Base-by-base conservation (phyloP, 208 protist species). In the Acanthamoeba quina region DNA sequence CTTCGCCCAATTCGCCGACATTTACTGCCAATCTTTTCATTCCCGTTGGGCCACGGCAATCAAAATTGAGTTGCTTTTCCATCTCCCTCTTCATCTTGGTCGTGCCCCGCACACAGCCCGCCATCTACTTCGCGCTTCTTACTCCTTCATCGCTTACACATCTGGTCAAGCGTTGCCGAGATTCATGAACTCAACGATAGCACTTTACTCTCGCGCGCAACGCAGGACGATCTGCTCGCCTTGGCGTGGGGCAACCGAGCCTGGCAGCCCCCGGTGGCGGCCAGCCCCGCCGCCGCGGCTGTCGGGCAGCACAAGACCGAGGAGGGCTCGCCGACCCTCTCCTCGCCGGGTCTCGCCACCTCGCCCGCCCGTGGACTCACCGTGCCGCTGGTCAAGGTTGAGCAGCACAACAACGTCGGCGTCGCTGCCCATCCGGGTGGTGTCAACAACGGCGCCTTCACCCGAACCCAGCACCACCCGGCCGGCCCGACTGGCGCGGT, bases 171-270 rank as follows among this genome's bases (percentile, higher is more conserved):
- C 1, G 37, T 41, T 41, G 37, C 37, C 1, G 3, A 41, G 37
- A 41, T 41, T 41, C 37, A 41, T 41, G 37, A 41, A 41, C 37
- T 41, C 29, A 26, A 13, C 19, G 15, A 17, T 80, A 15, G 37
- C 37, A 37, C 34, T 37, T 37, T 49, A 52, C 17, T 13, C 34
- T 41, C 41, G 54, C 11, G 1, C 72, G 9, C 44, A 11, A 49
- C 29, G 26, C 41, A 80, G 72, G 72, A 80, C 72, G 72, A 49
- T 11, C 41, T 80, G 72, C 72, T 80, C 17, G 72, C 72, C 72
- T 52, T 80, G 72, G 72, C 72, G 17, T 80, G 29, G 72, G 72
- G 72, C 72, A 80, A 80, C 41, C 29, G 72, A 31, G 72, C 41
- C 15, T 80, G 72, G 72, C 72, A 80, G 72, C 72, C 72, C 26